Evolutionary conservation across 1,284 basidiomycete species (phyloP).

Genomic region (Ceratorhiza oryzae-sativae): DNA sequence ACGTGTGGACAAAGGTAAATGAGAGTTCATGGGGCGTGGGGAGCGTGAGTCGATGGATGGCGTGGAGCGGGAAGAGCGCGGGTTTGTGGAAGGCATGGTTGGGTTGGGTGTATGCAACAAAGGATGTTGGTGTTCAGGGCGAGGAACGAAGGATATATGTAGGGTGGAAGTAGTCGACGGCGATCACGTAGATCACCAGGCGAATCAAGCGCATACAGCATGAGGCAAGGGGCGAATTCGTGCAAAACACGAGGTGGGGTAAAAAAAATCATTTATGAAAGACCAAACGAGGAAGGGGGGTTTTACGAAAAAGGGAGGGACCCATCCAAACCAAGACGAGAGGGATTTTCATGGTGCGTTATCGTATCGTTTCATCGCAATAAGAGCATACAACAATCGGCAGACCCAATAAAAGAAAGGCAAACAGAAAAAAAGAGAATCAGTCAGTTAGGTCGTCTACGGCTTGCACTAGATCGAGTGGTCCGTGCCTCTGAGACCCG

Average conservation of each 20-base stretch:
- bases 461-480: constrained; percentile 17
- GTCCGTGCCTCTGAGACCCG: constrained; percentile 36
- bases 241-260: not conserved
- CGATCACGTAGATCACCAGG: not conserved
- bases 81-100: not conserved
- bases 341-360: too few relatives aligned
- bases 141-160: not conserved
- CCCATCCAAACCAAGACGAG: not conserved
- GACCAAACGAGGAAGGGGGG: not conserved
- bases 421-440: constrained; percentile 8
- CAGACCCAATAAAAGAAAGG: not conserved
- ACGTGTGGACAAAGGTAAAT: too few relatives aligned
- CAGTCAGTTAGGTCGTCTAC: constrained; percentile 30
- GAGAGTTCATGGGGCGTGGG: not conserved
- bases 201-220: not conserved
- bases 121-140: not conserved
- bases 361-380: not conserved
- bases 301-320: not conserved
- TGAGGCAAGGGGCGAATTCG: not conserved
- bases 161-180: not conserved
- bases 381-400: constrained; percentile 5
- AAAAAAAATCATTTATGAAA: not conserved
- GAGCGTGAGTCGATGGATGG: not conserved
- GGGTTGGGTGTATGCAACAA: not conserved
- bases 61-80: not conserved